Evolutionary conservation across 768 basidiomycete species (phyloP), one percentile per base, ranked within the genome.

Genomic region (Chlorophyllum brunneum): DNA sequence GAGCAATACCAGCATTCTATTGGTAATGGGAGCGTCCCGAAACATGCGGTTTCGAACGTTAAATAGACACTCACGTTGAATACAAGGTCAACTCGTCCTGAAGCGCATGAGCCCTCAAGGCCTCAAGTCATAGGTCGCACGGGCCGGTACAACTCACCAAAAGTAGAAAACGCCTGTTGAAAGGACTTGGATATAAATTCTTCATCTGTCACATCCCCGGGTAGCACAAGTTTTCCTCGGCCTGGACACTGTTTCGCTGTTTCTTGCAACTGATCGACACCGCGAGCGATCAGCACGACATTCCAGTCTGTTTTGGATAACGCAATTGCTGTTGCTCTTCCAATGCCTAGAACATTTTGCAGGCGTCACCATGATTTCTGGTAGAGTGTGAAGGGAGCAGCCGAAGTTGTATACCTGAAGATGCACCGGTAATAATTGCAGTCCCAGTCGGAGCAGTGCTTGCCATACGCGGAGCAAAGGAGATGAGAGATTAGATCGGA

Each of bases 1-100:
- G 67, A 5, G 70, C 68, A 26, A 81, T 75, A 0, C 92, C 92
- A 1, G 92, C 92, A 60, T 93, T 93, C 89, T 92, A 24, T 13
- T 18, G 23, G 27, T 7, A 23, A 38, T 51, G 8, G 34, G 7
- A 18, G n/a, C 30, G 29, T 22, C 7, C 29, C 26, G 20, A 23
- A 29, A 55, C 36, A 34, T 16, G n/a, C 24, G 5, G n/a, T 9
- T 8, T 18, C 24, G 8, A 22, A 26, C n/a, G 15, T 16, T 26
- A 10, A 24, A 23, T 26, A 13, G 37, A 26, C n/a, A 60, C 80
- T 59, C 57, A 85, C 91, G 65, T 93, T 93, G 70, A 93, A 95
- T 22, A 93, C 60, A 29, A 92, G 61, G 64, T 94, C 90, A 9
- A 89, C 58, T 3, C 82, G 74, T 13, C 82, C 85, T 87, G 56